A percentile compares a stretch with the other conserved stretches of the same genome.
Evolutionary conservation across 345 rosid species (phyloP).

Genomic region (Sonneratia caseolaris): DNA sequence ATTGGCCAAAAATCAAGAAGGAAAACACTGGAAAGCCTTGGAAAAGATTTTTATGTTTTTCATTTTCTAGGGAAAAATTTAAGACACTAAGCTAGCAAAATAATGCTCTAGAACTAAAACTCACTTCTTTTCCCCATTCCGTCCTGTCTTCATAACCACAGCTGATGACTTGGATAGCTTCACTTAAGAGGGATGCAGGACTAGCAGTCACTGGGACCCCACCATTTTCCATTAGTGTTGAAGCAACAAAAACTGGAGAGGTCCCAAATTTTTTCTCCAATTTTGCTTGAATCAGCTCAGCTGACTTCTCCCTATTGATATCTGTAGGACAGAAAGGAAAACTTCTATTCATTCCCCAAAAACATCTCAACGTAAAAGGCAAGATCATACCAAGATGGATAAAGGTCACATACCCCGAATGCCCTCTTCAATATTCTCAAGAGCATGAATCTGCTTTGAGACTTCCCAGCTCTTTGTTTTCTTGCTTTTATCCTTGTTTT

Average conservation of each 20-base stretch:
- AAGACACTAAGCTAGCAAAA: not conserved
- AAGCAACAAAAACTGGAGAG: slow-evolving; percentile 83
- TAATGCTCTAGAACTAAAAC: slow-evolving; percentile 11
- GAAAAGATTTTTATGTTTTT: too few relatives aligned
- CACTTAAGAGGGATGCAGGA: slow-evolving; percentile 67
- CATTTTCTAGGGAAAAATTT: not conserved
- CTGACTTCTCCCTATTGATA: slow-evolving; percentile 30
- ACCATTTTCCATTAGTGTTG: slow-evolving; percentile 61
- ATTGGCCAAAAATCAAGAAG: too few relatives aligned
- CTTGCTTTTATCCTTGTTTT: slow-evolving; percentile 48
- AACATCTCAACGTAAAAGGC: not conserved
- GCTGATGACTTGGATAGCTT: slow-evolving; percentile 97
- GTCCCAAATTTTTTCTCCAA: slow-evolving; percentile 91
- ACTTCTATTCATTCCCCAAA: not conserved
- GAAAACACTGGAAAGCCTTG: too few relatives aligned
- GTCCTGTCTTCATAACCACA: slow-evolving; percentile 97
- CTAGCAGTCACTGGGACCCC: slow-evolving; percentile 66
- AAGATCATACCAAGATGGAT: not conserved
- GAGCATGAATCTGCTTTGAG: slow-evolving; percentile 83
- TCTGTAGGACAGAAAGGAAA: slow-evolving; percentile 22
- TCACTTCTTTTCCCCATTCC: slow-evolving; percentile 99
- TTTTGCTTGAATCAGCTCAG: slow-evolving; percentile 46
- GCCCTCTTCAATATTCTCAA: slow-evolving; percentile 74
- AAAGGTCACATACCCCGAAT: slow-evolving; percentile 32
- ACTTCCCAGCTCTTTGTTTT: slow-evolving; percentile 61